Evolutionary conservation across 495 filamentous ascomycete species (phyloP).

Genomic region (Aspergillus carlsbadensis): DNA sequence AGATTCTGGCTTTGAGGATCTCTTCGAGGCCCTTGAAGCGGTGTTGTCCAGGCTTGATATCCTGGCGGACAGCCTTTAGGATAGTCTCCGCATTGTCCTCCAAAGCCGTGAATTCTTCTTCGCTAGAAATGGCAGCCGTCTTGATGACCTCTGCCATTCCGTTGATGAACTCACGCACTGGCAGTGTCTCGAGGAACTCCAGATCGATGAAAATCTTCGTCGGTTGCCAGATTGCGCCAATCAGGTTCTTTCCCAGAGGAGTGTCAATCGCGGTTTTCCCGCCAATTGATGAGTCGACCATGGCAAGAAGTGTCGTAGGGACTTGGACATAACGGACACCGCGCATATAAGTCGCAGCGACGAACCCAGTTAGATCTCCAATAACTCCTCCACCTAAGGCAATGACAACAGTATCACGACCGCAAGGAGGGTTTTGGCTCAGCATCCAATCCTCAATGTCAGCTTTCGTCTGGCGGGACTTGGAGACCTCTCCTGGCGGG

Average conservation of each 20-base stretch:
- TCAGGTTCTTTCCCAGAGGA: constrained; percentile 94
- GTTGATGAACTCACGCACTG: constrained; percentile 93
- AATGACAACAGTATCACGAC: constrained; percentile 90
- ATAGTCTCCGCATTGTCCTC: constrained; percentile 78
- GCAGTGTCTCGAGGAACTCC: constrained; percentile 86
- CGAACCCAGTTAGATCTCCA: constrained; percentile 95
- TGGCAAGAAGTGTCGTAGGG: constrained; percentile 88
- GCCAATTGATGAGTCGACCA: constrained; percentile 98
- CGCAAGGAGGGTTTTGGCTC: constrained; percentile 70
- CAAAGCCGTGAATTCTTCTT: constrained; percentile 79
- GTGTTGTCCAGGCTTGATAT: constrained; percentile 49
- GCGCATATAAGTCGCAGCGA: constrained; percentile 97
- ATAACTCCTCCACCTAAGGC: constrained; percentile 97
- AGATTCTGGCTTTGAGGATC: constrained; percentile 80
- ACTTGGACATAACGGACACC: constrained; percentile 96
- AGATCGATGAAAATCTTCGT: constrained; percentile 91
- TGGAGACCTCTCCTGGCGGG: constrained; percentile 89
- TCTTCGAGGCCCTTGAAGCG: constrained; percentile 68
- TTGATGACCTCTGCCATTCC: constrained; percentile 99
- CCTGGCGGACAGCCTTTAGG: constrained; percentile 65
- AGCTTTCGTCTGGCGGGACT: constrained; percentile 87
- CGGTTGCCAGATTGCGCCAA: constrained; percentile 96
- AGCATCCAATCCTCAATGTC: constrained; percentile 98
- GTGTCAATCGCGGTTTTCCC: constrained; percentile 98
- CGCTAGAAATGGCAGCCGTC: constrained; percentile 95